Base-by-base conservation (phyloP, 2,329 filamentous ascomycete genomes). In the Triangularia verruculosa region DNA sequence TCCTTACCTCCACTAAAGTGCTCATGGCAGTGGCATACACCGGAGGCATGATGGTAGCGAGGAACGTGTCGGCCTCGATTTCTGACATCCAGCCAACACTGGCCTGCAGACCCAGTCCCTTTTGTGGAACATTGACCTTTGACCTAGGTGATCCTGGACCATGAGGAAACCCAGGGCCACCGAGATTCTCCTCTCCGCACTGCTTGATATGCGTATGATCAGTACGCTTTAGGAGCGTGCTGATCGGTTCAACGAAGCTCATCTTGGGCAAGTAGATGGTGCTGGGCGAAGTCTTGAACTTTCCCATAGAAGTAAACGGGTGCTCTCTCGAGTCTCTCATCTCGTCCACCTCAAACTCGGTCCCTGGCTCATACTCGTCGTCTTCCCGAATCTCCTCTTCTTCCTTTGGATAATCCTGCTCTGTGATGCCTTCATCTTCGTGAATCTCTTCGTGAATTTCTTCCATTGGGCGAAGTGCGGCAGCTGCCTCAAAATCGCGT, bases 221-320 rank as follows among this genome's bases (percentile, higher is more conserved):
- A 61, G 87, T 85, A 61, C 88, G 80, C 13, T 82, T 81, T 1
- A 98, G 80, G 2, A 97, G 80, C 4, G 84, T 77, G 1, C 85
- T 82, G 17, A 96, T 87, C 0, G 93, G 93, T 3, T 83, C 78
- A 8, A 90, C 82, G 47, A 97, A 83, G 2, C 85, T 80, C n/a
- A 82, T 79, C 67, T 86, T 84, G 0, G 94, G 93, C 3, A 97
- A 78, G n/a, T 85, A 82, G 13, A 97, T 75, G 8, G 93, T 96
- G 47, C 83, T 83, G 1, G 93, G 91, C 22, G 80, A 83, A 0
- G 91, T 92, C 57, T 86, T 83, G 74, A 89, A 96, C 66, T 88
- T 87, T n/a, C 91, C 93, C 51, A 87, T 81, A 1, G 83, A 75
- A 0, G 93, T 96, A 63, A 92, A 81, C 2, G 89, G 87, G 75